Percentiles rank a stretch among this genome's conserved stretches.
phyloP scores from a whole-genome alignment of 1,139 yeast species.

The Nadsonia starkeyi-henricii region DNA sequence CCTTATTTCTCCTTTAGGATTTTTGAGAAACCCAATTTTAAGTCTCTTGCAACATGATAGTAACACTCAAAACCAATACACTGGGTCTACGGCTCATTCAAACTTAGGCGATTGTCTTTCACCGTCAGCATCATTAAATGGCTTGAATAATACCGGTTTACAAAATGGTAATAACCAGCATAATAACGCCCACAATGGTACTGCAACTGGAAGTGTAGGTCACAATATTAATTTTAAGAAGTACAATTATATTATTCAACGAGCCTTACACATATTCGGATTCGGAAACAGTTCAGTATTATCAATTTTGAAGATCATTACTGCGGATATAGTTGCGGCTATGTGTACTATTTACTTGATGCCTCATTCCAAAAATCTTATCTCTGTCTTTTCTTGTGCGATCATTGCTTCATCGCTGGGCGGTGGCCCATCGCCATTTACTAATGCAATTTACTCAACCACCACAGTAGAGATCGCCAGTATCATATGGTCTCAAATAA shows the following conservation, averaged over 20 bases:
- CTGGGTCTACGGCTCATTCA: background rate
- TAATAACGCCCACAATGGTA: background rate
- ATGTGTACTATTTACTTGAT: background rate
- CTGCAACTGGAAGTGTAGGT: background rate
- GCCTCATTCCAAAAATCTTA: background rate
- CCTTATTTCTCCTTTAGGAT: background rate
- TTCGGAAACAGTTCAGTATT: background rate
- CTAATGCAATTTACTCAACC: slow-evolving; percentile 23
- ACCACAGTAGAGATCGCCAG: slow-evolving; percentile 16
- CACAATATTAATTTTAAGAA: background rate
- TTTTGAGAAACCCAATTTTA: background rate
- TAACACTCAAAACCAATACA: background rate
- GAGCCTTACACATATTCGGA: background rate
- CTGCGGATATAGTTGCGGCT: background rate
- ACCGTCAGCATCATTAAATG: background rate
- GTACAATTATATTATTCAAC: background rate
- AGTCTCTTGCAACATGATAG: background rate
- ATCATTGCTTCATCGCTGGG: slow-evolving; percentile 24
- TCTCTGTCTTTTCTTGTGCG: slow-evolving; percentile 19
- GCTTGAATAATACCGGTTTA: background rate
- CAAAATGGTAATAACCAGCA: background rate
- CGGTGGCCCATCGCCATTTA: slow-evolving; percentile 17
- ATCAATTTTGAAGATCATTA: background rate
- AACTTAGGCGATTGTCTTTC: background rate
- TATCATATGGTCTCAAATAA: slow-evolving; percentile 14